Percentiles rank a stretch among this genome's conserved stretches.
These are phyloP conservation scores for Lentinula detonsa DNA, from an alignment of 768 basidiomycete genomes.

Conservation along the genomic window DNA sequence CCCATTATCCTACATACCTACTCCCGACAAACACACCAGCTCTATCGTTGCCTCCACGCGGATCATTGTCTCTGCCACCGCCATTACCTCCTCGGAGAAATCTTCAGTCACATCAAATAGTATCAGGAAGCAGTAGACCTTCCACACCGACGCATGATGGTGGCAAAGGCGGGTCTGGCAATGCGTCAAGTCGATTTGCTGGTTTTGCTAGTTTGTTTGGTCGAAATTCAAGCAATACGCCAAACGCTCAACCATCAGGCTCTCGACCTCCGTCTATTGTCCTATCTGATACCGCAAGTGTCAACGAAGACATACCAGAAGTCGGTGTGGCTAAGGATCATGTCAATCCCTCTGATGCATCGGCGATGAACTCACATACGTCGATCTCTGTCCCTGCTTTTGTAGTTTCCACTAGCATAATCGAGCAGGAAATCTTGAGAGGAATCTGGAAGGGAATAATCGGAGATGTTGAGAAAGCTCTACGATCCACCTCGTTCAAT, in stretches of 20 bases:
- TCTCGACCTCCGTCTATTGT: constrained; percentile 4
- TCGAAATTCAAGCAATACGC: neutral
- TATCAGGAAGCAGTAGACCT: constrained; percentile 10
- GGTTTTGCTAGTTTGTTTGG: constrained; percentile 2
- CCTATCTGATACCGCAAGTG: neutral
- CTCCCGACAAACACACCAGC: constrained; percentile 38
- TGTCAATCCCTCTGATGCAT: too few species aligned
- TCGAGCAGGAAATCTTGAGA: neutral
- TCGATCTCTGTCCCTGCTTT: neutral
- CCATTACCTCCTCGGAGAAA: constrained; percentile 28
- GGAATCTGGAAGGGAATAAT: constrained; percentile 2
- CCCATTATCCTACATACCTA: constrained; percentile 41
- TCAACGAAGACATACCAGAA: neutral
- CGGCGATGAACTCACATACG: too few species aligned
- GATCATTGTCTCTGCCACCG: constrained; percentile 13
- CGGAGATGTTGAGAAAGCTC: neutral
- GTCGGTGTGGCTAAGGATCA: neutral
- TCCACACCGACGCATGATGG: constrained; percentile 13
- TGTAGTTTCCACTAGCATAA: neutral
- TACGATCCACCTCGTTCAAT: neutral
- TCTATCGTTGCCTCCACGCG: constrained; percentile 44
- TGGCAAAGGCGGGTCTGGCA: neutral
- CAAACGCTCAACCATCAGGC: neutral
- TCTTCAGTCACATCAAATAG: neutral
- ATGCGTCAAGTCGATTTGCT: neutral